Base-by-base conservation (phyloP, 805 yeast species). In the Hanseniaspora guilliermondii region DNA sequence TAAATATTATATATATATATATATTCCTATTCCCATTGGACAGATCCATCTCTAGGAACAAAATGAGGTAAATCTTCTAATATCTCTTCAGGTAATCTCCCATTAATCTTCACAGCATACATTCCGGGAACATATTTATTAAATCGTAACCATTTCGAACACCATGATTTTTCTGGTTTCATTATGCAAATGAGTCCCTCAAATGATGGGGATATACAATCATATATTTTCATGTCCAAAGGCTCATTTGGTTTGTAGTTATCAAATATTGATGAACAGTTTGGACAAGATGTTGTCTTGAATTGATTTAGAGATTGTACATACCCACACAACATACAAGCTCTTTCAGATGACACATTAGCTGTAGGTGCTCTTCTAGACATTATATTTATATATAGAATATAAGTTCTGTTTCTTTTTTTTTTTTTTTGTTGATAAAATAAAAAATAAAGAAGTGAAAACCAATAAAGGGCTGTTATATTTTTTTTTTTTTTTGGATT, bases 241-340 rank as follows among this genome's bases (percentile, higher is more conserved):
- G 53, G 53, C 27, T 49, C 53, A 21, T 42, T 49, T 11, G 47
- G 45, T 35, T 35, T 49, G 12, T 49, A 49, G 62, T 80, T 83
- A 60, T 85, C 88, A 62, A 91, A 75, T 30, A 91, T 79, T 53
- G 89, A 81, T 63, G 87, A 97, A 71, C 98, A 91, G 73, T 91
- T 91, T 14, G 98, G 97, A 69, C 98, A 91, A 6, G 97, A 97
- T 19, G 79, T 79, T 56, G 81, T 82, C 49, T 85, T 79, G 66
- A 93, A 93, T 62, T 80, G 85, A 56, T 73, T 77, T 60, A 84
- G 77, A 5, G 95, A 80, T 64, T 87, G 95, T 54, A 91, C 86
- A 53, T 91, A 76, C 4, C 97, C 97, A 70, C 98, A 91, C 56
- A 93, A 77, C 96, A 91, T 86, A 64, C 98, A 91, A 7, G 97